A percentile compares a stretch with the other conserved stretches of the same genome.
Conservation (phyloP, 2,329 filamentous ascomycete genomes). For the Fusarium anguioides region DNA sequence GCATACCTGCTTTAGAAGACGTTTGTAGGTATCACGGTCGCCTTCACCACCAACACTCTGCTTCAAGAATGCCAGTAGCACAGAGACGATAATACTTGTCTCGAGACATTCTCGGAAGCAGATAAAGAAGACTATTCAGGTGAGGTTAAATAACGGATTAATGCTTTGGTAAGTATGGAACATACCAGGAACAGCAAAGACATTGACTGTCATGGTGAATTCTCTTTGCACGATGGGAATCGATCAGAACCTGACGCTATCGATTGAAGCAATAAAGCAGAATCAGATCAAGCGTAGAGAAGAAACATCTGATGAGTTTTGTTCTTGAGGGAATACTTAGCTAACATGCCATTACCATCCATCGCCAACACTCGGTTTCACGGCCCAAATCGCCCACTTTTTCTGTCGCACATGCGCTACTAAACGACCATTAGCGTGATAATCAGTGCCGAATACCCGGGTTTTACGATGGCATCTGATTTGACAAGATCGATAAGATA, state of each 20-base stretch:
- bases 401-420: no score
- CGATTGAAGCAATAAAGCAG: no score
- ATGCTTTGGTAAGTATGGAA: no score
- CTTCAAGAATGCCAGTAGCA: not conserved
- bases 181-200: constrained; percentile 2
- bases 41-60: not conserved
- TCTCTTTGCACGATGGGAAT: no score
- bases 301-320: not conserved
- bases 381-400: no score
- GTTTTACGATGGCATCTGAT: not conserved
- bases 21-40: not conserved
- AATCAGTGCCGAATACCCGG: no score
- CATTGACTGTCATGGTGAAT: constrained; percentile 2
- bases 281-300: not conserved
- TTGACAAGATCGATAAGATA: constrained; percentile 10
- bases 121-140: not conserved
- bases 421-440: no score
- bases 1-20: not conserved
- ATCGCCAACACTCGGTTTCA: no score
- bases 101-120: constrained; percentile 4
- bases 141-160: not conserved
- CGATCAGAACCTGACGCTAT: no score
- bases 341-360: no score
- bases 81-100: constrained; percentile 1
- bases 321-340: no score